Evolutionary conservation across 2,329 filamentous ascomycete genomes (phyloP).

Genomic region (Ramularia endophylla): DNA sequence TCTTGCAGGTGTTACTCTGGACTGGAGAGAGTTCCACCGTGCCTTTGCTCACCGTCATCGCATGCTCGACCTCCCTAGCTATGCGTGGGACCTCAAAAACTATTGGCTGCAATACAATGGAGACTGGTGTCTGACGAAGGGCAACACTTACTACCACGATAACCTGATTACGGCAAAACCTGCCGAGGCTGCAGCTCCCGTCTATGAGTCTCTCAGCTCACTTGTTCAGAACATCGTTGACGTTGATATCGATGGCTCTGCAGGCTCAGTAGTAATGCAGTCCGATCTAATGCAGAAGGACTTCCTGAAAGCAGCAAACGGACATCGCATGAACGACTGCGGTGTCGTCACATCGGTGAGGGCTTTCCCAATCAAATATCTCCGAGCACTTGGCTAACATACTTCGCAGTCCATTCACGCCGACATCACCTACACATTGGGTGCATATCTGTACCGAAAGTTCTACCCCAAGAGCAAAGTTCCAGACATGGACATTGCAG

Average conservation of each 20-base stretch:
- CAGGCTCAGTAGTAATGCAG: slow-evolving; percentile 29
- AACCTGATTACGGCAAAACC: no score
- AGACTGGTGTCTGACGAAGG: slow-evolving; percentile 29
- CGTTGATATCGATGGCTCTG: neutral
- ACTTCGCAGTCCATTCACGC: slow-evolving; percentile 30
- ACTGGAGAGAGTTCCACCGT: slow-evolving; percentile 57
- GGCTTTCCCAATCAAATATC: slow-evolving; percentile 30
- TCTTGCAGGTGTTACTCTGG: slow-evolving; percentile 51
- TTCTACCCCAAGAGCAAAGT: slow-evolving; percentile 1
- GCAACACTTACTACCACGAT: slow-evolving; percentile 8
- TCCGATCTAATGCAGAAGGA: slow-evolving; percentile 38
- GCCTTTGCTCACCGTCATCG: slow-evolving; percentile 43
- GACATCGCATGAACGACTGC: slow-evolving; percentile 39
- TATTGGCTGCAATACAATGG: slow-evolving; percentile 34
- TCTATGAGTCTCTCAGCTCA: slow-evolving; percentile 25
- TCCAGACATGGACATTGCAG: slow-evolving; percentile 32
- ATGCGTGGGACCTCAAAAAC: slow-evolving; percentile 30
- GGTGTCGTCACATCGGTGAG: slow-evolving; percentile 38
- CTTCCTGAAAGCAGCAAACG: slow-evolving; percentile 34
- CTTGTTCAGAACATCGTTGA: slow-evolving; percentile 20
- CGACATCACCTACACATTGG: slow-evolving; percentile 33
- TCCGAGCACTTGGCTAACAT: no score
- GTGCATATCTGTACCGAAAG: slow-evolving; percentile 21
- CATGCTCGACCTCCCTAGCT: slow-evolving; percentile 48
- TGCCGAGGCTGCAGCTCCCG: slow-evolving; percentile 1